A percentile compares a stretch with the other conserved stretches of the same genome.
phyloP scores from a whole-genome alignment of 805 yeast genomes.

The Wickerhamiella azymoides region DNA sequence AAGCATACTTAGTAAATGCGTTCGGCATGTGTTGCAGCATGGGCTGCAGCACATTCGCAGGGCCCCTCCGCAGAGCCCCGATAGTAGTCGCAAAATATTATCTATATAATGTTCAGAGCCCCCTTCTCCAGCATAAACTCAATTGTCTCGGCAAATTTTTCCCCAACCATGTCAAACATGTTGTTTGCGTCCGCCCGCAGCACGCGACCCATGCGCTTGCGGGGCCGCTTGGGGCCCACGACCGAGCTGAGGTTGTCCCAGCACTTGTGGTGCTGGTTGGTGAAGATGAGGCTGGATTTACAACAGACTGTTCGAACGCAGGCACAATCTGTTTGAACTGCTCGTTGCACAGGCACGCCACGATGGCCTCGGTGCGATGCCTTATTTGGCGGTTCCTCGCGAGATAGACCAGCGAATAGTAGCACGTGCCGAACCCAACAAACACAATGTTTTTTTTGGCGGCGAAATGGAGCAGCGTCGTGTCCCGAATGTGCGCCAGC shows the following conservation, averaged over 20 bases:
- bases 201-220: conserved; percentile 86
- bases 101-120: no score
- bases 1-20: not conserved
- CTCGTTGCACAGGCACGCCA: conserved; percentile 54
- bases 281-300: conserved; percentile 72
- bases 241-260: conserved; percentile 45
- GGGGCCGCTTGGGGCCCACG: conserved; percentile 46
- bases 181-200: conserved; percentile 60
- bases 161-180: conserved; percentile 60
- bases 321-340: conserved; percentile 71
- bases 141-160: conserved; percentile 70
- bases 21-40: not conserved
- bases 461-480: conserved; percentile 63
- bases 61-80: no score
- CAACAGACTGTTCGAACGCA: conserved; percentile 72
- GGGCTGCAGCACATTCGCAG: no score
- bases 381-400: conserved; percentile 66
- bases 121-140: conserved; percentile 58
- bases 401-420: conserved; percentile 72
- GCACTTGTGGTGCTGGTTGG: conserved; percentile 59
- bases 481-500: conserved; percentile 75
- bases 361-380: conserved; percentile 54
- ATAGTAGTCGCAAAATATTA: no score
- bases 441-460: conserved; percentile 60
- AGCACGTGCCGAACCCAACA: conserved; percentile 82